These are phyloP conservation scores for Drechslerella dactyloides DNA, from an alignment of 2,329 filamentous ascomycete species.

Conservation along the genomic window DNA sequence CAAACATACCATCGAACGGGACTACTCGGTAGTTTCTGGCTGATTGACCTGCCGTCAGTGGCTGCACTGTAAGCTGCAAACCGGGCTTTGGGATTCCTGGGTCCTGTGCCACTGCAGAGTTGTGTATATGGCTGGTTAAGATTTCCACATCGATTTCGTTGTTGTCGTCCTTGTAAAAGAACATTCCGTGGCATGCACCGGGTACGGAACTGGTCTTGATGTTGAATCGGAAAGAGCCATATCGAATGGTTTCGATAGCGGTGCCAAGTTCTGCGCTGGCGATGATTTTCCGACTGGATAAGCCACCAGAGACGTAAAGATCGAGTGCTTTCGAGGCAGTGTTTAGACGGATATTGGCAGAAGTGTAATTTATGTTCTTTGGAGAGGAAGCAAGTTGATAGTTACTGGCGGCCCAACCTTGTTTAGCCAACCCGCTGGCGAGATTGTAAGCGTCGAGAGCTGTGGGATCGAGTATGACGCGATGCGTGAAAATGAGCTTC, in stretches of 20 bases:
- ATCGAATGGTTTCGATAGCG: conserved; percentile 22
- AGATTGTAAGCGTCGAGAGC: conserved; percentile 4
- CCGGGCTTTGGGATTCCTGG: conserved; percentile 32
- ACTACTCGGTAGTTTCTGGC: conserved; percentile 27
- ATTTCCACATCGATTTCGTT: conserved; percentile 49
- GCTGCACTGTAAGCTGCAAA: conserved; percentile 37
- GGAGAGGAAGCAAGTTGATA: conserved; percentile 15
- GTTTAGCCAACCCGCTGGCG: conserved; percentile 1
- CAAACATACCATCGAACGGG: conserved; percentile 29
- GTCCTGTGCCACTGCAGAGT: conserved; percentile 1
- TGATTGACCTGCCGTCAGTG: conserved; percentile 13
- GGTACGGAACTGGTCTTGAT: conserved; percentile 28
- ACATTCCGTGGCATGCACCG: conserved; percentile 37
- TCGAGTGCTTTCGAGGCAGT: conserved; percentile 19
- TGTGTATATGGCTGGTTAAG: conserved; percentile 38
- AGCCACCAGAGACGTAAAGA: conserved; percentile 33
- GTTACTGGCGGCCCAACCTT: conserved; percentile 34
- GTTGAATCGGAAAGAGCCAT: conserved; percentile 41
- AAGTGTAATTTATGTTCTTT: conserved; percentile 28
- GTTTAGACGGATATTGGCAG: conserved; percentile 33
- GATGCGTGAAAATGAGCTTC: conserved; percentile 30
- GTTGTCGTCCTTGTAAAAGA: conserved; percentile 47
- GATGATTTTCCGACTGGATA: conserved; percentile 13
- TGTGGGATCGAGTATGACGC: conserved; percentile 14
- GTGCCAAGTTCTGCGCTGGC: conserved; percentile 33